Percentiles rank a stretch among this genome's conserved stretches.
Conservation (phyloP, 345 rosid genomes). For the Corymbia maculata region DNA sequence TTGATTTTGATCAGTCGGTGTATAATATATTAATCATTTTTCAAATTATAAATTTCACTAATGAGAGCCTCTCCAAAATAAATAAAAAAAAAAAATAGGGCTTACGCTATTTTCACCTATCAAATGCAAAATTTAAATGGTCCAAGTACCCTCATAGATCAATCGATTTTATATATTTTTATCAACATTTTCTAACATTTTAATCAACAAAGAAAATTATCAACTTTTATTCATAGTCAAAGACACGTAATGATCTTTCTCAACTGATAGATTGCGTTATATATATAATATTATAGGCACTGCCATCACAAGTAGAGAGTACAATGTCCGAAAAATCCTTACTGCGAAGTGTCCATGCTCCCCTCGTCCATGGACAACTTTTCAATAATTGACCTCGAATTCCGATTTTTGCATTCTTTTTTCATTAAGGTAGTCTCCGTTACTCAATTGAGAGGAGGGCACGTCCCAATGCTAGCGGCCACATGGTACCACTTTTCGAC, state of each 20-base stretch:
- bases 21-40: neutral
- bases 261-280: neutral
- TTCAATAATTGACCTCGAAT: neutral
- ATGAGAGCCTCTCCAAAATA: neutral
- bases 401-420: neutral
- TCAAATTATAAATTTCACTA: neutral
- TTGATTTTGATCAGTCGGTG: neutral
- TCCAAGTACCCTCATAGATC: neutral
- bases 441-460: neutral
- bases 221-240: neutral
- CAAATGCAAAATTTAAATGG: neutral
- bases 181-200: too few relatives aligned
- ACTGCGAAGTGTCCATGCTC: neutral
- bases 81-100: neutral
- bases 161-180: neutral
- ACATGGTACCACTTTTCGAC: neutral
- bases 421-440: neutral
- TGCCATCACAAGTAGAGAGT: neutral
- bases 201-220: too few relatives aligned
- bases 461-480: neutral
- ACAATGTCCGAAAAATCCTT: neutral
- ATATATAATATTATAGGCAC: neutral
- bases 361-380: neutral
- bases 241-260: neutral
- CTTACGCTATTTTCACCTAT: neutral